Evolutionary conservation across 805 yeast species (phyloP).

Genomic region (Debaryomyces tyrocola): DNA sequence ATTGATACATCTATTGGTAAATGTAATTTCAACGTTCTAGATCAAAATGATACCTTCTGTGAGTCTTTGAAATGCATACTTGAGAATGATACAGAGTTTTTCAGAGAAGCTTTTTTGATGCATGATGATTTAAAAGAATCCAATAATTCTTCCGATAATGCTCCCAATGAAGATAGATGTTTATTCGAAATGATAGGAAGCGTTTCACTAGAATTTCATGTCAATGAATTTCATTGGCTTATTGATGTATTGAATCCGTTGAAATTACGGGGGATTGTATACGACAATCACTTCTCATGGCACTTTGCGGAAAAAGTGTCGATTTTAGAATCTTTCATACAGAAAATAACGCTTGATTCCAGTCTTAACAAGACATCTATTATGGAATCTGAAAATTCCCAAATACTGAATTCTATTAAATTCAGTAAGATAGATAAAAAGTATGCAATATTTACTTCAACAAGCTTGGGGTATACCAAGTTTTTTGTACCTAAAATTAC

Average conservation of each 20-base stretch:
- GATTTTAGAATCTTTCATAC: slow-evolving; percentile 15
- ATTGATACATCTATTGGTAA: slow-evolving; percentile 8
- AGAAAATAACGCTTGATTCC: slow-evolving; percentile 18
- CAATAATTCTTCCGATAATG: neutral
- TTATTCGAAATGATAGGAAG: neutral
- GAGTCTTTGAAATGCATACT: slow-evolving; percentile 9
- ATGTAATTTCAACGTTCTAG: slow-evolving; percentile 5
- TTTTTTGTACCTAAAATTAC: slow-evolving; percentile 24
- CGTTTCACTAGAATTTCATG: slow-evolving; percentile 11
- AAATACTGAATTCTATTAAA: slow-evolving; percentile 16
- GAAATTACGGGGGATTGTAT: slow-evolving; percentile 15
- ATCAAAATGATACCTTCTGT: slow-evolving; percentile 10
- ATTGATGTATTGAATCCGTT: slow-evolving; percentile 17
- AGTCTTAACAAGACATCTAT: slow-evolving; percentile 14
- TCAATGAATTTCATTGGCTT: slow-evolving; percentile 20
- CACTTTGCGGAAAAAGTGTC: slow-evolving; percentile 10
- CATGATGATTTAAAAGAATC: neutral
- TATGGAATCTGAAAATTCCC: slow-evolving; percentile 27
- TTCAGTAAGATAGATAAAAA: slow-evolving; percentile 9
- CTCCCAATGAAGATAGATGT: neutral
- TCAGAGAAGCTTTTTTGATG: neutral
- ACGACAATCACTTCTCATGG: slow-evolving; percentile 16
- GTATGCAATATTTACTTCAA: slow-evolving; percentile 12
- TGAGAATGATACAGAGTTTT: slow-evolving; percentile 13
- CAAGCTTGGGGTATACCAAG: slow-evolving; percentile 31